Conservation (phyloP, 805 yeast genomes). For the Vanderwaltozyma polyspora region DNA sequence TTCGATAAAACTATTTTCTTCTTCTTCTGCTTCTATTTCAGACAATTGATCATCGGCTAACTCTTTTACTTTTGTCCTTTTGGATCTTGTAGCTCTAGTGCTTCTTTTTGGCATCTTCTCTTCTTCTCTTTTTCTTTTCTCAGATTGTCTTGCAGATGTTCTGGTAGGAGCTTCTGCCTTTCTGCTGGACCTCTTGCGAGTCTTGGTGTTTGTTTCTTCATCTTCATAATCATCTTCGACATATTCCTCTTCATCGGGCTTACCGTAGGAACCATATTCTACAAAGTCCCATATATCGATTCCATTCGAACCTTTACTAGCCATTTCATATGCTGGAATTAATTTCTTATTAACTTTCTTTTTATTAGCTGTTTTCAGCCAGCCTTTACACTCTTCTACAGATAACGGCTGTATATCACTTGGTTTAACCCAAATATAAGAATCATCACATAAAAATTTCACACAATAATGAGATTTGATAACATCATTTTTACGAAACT, state of each 20-base stretch:
- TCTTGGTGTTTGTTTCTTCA: conserved; percentile 13
- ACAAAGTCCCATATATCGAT: conserved; percentile 26
- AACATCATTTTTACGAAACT: conserved; percentile 15
- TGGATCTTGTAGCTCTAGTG: conserved; percentile 3
- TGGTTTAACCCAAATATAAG: conserved; percentile 25
- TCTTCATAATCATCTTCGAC: conserved; percentile 24
- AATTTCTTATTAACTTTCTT: conserved; percentile 41
- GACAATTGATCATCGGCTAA: conserved; percentile 23
- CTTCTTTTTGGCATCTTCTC: conserved; percentile 10
- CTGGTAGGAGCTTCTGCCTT: conserved; percentile 5
- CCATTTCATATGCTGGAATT: conserved; percentile 38
- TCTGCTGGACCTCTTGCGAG: conserved; percentile 10
- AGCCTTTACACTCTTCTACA: conserved; percentile 13
- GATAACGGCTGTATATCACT: conserved; percentile 15
- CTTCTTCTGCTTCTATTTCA: conserved; percentile 4
- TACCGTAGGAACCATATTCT: conserved; percentile 26
- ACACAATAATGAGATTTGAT: conserved; percentile 20
- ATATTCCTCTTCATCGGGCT: conserved; percentile 23
- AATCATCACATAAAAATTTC: conserved; percentile 26
- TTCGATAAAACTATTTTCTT: too few species aligned
- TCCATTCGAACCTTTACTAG: conserved; percentile 31
- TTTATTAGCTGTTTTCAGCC: conserved; percentile 23
- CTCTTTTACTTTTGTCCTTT: conserved; percentile 17
- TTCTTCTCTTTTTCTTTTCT: conserved; percentile 25
- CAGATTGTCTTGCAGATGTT: conserved; percentile 14